phyloP scores from a whole-genome alignment of 129 eudicot species.

The Dittrichia graveolens region DNA sequence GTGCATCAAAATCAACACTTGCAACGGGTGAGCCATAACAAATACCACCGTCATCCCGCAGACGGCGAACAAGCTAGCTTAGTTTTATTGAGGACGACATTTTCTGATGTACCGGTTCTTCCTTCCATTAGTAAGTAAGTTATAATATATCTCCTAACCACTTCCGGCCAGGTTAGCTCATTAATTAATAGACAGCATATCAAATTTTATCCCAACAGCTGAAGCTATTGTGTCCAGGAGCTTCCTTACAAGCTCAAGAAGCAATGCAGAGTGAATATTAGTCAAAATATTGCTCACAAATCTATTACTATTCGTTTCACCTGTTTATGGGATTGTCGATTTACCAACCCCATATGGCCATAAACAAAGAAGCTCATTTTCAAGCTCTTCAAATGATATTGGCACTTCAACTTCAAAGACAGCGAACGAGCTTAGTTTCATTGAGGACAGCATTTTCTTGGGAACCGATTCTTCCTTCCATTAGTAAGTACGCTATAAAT shows the following conservation, averaged over 20 bases:
- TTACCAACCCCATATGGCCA: conserved; percentile 12
- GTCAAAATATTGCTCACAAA: too few relatives aligned
- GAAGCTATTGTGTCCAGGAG: conserved; percentile 39
- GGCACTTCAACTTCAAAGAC: conserved; percentile 34
- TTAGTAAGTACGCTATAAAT: background rate
- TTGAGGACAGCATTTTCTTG: too few relatives aligned
- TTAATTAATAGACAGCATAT: conserved; percentile 46
- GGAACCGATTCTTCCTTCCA: too few relatives aligned
- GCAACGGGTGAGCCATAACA: conserved; percentile 40
- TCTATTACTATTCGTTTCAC: background rate
- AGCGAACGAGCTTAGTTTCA: too few relatives aligned
- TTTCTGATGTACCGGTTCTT: conserved; percentile 27
- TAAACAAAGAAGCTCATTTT: conserved; percentile 44
- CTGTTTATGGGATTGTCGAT: conserved; percentile 22
- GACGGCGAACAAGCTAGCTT: conserved; percentile 42
- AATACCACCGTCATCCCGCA: conserved; percentile 58
- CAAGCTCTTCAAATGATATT: conserved; percentile 47
- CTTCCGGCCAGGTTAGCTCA: too few relatives aligned
- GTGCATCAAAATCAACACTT: conserved; percentile 48
- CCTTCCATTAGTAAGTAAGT: conserved; percentile 37
- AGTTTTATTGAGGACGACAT: conserved; percentile 23
- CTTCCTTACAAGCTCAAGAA: conserved; percentile 37
- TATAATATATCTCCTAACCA: conserved; percentile 57
- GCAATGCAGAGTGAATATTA: conserved; percentile 31
- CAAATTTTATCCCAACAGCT: conserved; percentile 33